Conservation (phyloP, 1,284 basidiomycete species). For the Fistulina hepatica region DNA sequence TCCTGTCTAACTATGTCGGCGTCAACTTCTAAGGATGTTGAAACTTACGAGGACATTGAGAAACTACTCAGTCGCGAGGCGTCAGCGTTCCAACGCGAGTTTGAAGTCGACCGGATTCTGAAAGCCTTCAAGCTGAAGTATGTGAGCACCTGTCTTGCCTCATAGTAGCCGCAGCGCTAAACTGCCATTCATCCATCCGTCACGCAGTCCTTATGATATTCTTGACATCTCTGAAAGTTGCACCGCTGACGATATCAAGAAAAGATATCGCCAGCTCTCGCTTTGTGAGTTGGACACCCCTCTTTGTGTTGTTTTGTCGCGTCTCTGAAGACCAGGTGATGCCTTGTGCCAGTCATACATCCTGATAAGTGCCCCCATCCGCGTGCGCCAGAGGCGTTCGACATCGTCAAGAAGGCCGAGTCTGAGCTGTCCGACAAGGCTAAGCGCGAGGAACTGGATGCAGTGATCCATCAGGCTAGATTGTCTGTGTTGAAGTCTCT, state of each 20-base stretch:
- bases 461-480: slow-evolving; percentile 63
- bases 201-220: slow-evolving; percentile 68
- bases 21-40: too few relatives aligned
- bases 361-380: slow-evolving; percentile 75
- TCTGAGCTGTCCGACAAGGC: slow-evolving; percentile 63
- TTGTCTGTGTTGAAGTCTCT: slow-evolving; percentile 46
- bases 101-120: slow-evolving; percentile 77
- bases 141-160: slow-evolving; percentile 17
- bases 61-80: slow-evolving; percentile 67
- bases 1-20: too few relatives aligned
- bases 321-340: slow-evolving; percentile 4
- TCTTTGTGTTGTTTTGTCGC: too few relatives aligned
- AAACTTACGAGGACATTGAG: slow-evolving; percentile 43
- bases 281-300: slow-evolving; percentile 45
- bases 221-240: slow-evolving; percentile 55
- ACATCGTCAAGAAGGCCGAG: slow-evolving; percentile 80
- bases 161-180: not conserved
- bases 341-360: slow-evolving; percentile 55
- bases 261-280: slow-evolving; percentile 69
- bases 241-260: slow-evolving; percentile 66
- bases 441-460: slow-evolving; percentile 70
- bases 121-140: slow-evolving; percentile 80
- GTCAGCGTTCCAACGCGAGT: slow-evolving; percentile 71
- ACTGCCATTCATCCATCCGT: not conserved
- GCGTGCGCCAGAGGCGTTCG: slow-evolving; percentile 74